A percentile compares a stretch with the other conserved stretches of the same genome.
Conservation (phyloP, 2,329 filamentous ascomycete species). For the Pyrenochaeta sp. region DNA sequence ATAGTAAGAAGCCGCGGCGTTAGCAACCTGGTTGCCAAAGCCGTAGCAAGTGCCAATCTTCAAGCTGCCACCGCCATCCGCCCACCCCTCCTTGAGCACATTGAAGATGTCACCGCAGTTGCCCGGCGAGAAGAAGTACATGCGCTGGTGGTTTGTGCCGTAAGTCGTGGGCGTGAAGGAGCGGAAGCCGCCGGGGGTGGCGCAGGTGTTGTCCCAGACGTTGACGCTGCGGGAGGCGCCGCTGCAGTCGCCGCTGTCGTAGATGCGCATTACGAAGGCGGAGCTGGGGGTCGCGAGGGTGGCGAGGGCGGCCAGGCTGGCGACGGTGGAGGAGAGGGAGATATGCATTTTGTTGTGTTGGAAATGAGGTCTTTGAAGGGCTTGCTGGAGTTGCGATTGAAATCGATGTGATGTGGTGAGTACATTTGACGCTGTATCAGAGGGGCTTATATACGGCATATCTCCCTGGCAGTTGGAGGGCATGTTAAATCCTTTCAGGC, state of each 20-base stretch:
- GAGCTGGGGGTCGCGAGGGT: background rate
- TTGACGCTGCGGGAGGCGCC: conserved; percentile 1
- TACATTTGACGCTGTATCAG: no score
- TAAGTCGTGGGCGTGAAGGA: conserved; percentile 5
- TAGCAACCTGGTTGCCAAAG: background rate
- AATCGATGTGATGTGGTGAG: no score
- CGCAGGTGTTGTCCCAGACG: conserved; percentile 10
- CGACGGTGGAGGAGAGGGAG: background rate
- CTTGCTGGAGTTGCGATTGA: no score
- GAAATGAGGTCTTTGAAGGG: no score
- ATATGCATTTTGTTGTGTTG: conserved; percentile 10
- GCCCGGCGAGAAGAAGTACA: conserved; percentile 6
- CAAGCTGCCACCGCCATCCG: background rate
- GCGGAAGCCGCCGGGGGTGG: conserved; percentile 2
- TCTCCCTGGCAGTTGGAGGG: no score
- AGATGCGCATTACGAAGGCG: conserved; percentile 7
- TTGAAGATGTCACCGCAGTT: conserved; percentile 4
- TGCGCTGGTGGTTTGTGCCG: conserved; percentile 2
- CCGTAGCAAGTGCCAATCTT: background rate
- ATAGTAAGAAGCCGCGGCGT: conserved; percentile 9
- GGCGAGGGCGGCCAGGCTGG: conserved; percentile 3
- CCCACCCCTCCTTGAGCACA: background rate
- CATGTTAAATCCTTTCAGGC: no score
- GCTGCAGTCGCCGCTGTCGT: conserved; percentile 1
- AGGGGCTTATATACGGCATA: no score